Conservation (phyloP, 2,329 filamentous ascomycete species). For the Exophiala spinifera region DNA sequence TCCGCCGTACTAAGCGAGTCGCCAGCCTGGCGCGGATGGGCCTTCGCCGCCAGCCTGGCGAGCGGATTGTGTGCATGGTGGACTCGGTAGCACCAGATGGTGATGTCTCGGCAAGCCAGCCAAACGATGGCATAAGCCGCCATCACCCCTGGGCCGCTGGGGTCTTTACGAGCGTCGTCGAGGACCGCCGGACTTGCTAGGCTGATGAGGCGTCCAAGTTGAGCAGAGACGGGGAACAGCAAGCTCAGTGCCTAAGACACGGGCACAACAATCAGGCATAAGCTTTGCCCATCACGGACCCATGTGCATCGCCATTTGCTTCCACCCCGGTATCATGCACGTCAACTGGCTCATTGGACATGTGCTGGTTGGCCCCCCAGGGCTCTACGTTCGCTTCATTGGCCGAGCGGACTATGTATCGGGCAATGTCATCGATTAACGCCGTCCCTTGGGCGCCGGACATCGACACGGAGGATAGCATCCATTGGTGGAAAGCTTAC, state of each 20-base stretch:
- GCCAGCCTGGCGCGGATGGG: slow-evolving; percentile 14
- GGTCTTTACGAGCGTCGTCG: no score
- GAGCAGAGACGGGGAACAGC: background rate
- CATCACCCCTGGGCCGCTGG: slow-evolving; percentile 1
- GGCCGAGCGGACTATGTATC: slow-evolving; percentile 11
- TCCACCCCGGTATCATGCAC: slow-evolving; percentile 7
- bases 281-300: slow-evolving; percentile 13
- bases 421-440: slow-evolving; percentile 11
- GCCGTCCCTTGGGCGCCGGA: slow-evolving; percentile 16
- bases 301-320: slow-evolving; percentile 11
- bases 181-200: background rate
- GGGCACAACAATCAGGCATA: slow-evolving; percentile 18
- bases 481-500: slow-evolving; percentile 19
- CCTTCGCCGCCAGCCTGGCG: slow-evolving; percentile 13
- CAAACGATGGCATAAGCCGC: slow-evolving; percentile 21
- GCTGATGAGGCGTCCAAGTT: background rate
- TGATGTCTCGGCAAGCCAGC: slow-evolving; percentile 27
- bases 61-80: slow-evolving; percentile 12
- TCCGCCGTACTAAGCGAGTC: slow-evolving; percentile 11
- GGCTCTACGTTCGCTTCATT: slow-evolving; percentile 17
- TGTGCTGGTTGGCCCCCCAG: background rate
- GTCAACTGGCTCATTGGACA: slow-evolving; percentile 6
- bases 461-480: background rate
- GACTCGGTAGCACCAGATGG: slow-evolving; percentile 23
- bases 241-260: background rate